phyloP scores from a whole-genome alignment of 345 rosid species.

The Iberis pinnata region DNA sequence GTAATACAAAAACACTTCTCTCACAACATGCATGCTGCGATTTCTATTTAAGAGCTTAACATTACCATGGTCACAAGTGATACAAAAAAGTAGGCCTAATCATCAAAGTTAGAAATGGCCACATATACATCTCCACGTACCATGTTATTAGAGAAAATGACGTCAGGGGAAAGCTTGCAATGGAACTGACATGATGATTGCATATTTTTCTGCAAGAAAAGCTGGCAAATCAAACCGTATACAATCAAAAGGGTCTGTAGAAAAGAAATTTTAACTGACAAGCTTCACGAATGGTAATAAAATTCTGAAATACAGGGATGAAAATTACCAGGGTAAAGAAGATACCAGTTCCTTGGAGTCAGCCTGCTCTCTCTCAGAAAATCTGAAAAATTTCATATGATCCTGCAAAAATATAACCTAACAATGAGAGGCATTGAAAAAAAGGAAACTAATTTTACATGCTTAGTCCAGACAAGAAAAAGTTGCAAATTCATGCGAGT shows the following conservation, averaged over 20 bases:
- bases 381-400: constrained; percentile 36
- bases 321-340: constrained; percentile 73
- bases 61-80: constrained; percentile 6
- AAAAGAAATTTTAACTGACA: constrained; percentile 2
- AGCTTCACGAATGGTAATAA: constrained; percentile 7
- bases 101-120: not conserved
- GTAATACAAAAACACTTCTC: no score
- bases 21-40: constrained; percentile 5
- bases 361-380: constrained; percentile 35
- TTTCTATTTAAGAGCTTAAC: not conserved
- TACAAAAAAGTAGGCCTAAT: constrained; percentile 5
- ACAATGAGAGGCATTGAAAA: constrained; percentile 12
- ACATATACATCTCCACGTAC: constrained; percentile 32
- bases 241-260: not conserved
- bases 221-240: constrained; percentile 11
- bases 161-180: constrained; percentile 59
- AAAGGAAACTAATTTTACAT: constrained; percentile 8
- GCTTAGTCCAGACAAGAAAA: constrained; percentile 11
- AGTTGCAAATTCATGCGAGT: not conserved
- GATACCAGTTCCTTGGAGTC: constrained; percentile 72
- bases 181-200: constrained; percentile 52
- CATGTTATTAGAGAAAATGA: constrained; percentile 63
- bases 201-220: constrained; percentile 51
- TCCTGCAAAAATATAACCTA: constrained; percentile 35
- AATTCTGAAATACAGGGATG: constrained; percentile 31